phyloP scores from a whole-genome alignment of 495 filamentous ascomycete species.

The Pyronema domesticum region DNA sequence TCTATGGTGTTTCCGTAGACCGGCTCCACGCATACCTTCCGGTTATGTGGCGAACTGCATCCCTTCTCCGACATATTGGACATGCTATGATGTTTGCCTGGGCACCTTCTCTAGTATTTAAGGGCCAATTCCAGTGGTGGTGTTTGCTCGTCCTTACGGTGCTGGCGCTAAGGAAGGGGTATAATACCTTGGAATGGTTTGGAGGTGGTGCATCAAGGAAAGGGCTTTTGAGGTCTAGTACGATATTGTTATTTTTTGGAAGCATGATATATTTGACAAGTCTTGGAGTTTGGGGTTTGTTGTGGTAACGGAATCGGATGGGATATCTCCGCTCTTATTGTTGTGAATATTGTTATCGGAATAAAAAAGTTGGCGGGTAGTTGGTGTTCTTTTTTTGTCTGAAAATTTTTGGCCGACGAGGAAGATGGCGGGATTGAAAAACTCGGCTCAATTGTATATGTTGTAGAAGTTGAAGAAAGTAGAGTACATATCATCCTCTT shows the following conservation, averaged over 20 bases:
- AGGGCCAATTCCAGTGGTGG: slow-evolving; percentile 19
- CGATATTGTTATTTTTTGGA: slow-evolving; percentile 12
- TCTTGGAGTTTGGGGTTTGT: slow-evolving; percentile 10
- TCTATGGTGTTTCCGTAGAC: slow-evolving; percentile 21
- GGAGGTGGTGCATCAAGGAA: slow-evolving; percentile 19
- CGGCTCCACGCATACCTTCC: slow-evolving; percentile 15
- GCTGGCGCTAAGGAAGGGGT: slow-evolving; percentile 18
- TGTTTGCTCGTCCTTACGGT: slow-evolving; percentile 14
- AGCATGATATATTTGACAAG: slow-evolving; percentile 12
- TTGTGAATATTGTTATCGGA: too few relatives aligned
- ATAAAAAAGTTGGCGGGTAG: too few relatives aligned
- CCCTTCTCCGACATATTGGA: slow-evolving; percentile 18
- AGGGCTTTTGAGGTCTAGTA: slow-evolving; percentile 16
- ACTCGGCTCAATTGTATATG: too few relatives aligned
- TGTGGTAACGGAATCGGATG: too few relatives aligned
- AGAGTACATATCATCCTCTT: too few relatives aligned
- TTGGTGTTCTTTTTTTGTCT: too few relatives aligned
- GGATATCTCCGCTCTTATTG: too few relatives aligned
- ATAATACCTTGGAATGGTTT: slow-evolving; percentile 24
- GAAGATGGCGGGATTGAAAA: too few relatives aligned
- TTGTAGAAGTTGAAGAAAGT: too few relatives aligned
- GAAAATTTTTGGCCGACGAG: too few relatives aligned
- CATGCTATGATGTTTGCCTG: slow-evolving; percentile 22
- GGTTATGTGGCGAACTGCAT: slow-evolving; percentile 18
- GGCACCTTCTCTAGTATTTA: slow-evolving; percentile 17